Evolutionary conservation across 306 rosid genomes (phyloP).

Genomic region (Begonia peltatifolia): DNA sequence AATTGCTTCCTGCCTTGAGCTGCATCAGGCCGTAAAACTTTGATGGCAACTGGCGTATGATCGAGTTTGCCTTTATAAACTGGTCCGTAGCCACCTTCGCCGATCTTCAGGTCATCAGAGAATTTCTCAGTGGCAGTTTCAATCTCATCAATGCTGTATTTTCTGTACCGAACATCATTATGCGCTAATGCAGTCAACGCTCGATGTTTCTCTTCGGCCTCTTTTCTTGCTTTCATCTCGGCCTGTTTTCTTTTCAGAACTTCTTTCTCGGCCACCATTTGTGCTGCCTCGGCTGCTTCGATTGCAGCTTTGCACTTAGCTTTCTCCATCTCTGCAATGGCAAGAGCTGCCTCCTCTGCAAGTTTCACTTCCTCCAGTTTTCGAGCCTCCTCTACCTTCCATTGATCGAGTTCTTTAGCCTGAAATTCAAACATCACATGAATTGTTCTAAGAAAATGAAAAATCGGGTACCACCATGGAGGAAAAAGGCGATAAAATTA

Average conservation of each 20-base stretch:
- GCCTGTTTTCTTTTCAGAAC: slow-evolving; percentile 53
- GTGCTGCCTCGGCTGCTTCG: slow-evolving; percentile 71
- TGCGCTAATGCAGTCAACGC: slow-evolving; percentile 36
- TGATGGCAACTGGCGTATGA: slow-evolving; percentile 88
- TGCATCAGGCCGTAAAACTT: slow-evolving; percentile 79
- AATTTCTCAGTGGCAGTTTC: slow-evolving; percentile 57
- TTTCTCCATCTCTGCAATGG: slow-evolving; percentile 78
- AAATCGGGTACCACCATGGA: no score
- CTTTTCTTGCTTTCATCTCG: slow-evolving; percentile 60
- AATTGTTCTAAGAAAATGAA: no score
- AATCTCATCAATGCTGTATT: slow-evolving; percentile 67
- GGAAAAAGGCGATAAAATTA: slow-evolving; percentile 3
- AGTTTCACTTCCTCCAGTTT: slow-evolving; percentile 49
- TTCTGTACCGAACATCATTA: slow-evolving; percentile 52
- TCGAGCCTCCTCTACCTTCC: slow-evolving; percentile 60
- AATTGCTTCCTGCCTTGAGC: slow-evolving; percentile 88
- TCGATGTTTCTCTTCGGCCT: slow-evolving; percentile 60
- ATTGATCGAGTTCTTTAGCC: slow-evolving; percentile 67
- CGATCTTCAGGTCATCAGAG: slow-evolving; percentile 38
- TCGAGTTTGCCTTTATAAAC: slow-evolving; percentile 75
- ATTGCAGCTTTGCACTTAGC: slow-evolving; percentile 75
- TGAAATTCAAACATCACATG: slow-evolving; percentile 13
- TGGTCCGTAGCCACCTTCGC: slow-evolving; percentile 99
- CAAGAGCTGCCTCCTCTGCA: slow-evolving; percentile 80
- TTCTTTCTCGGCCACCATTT: slow-evolving; percentile 68